Conservation (phyloP, 2,329 filamentous ascomycete genomes). For the Beauveria bassiana region DNA sequence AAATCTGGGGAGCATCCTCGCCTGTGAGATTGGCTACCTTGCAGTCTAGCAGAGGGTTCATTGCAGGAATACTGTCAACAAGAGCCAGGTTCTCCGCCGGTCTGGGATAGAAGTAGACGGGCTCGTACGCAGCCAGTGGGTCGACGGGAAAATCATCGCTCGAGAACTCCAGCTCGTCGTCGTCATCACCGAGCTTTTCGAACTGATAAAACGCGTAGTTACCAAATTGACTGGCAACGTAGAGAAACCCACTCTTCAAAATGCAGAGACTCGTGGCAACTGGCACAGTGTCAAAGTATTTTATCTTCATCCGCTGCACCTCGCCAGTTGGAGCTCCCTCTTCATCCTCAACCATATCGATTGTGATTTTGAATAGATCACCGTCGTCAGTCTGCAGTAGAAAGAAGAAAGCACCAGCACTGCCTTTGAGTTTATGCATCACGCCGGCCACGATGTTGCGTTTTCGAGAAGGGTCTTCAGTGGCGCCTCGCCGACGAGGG, state of each 20-base stretch:
- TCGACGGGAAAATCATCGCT: conserved; percentile 80
- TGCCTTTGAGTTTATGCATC: conserved; percentile 91
- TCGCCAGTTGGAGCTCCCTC: conserved; percentile 72
- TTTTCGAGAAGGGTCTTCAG: conserved; percentile 87
- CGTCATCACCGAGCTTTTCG: conserved; percentile 91
- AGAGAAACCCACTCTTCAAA: conserved; percentile 90
- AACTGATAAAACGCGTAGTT: conserved; percentile 96
- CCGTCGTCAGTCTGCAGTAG: conserved; percentile 93
- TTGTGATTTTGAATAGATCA: conserved; percentile 93
- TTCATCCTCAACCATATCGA: conserved; percentile 81
- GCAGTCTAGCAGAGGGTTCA: conserved; percentile 87
- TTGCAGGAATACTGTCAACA: conserved; percentile 75
- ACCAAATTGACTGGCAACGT: conserved; percentile 84
- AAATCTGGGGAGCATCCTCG: conserved; percentile 95
- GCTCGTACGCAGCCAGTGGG: conserved; percentile 60
- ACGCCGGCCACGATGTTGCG: conserved; percentile 81
- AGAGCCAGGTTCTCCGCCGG: conserved; percentile 73
- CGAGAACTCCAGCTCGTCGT: conserved; percentile 77
- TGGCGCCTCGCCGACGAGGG: conserved; percentile 75
- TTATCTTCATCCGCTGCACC: conserved; percentile 79
- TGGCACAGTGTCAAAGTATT: conserved; percentile 96
- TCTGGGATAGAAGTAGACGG: conserved; percentile 79
- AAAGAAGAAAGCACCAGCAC: conserved; percentile 87
- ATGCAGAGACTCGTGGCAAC: conserved; percentile 83
- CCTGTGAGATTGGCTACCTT: conserved; percentile 85